Conservation (phyloP, 2,329 filamentous ascomycete species). For the Lasiodiplodia theobromae region DNA sequence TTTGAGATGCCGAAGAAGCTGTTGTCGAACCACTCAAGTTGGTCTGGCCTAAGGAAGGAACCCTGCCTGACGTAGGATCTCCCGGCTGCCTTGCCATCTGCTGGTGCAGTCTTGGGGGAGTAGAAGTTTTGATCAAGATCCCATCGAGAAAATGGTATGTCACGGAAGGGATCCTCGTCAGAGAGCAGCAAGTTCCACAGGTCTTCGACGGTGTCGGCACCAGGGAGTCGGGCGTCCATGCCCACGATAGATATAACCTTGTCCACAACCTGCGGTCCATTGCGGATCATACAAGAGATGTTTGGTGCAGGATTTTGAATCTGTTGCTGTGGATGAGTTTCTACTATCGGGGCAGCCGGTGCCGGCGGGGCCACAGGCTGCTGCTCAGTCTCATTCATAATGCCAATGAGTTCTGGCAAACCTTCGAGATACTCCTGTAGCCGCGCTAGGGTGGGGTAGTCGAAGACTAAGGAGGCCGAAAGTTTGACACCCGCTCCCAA, state of each 20-base stretch:
- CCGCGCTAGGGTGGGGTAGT: not conserved
- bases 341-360: too few species aligned
- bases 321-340: too few species aligned
- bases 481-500: not conserved
- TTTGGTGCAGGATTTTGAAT: too few species aligned
- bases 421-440: not conserved
- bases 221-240: not conserved
- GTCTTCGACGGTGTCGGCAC: not conserved
- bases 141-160: not conserved
- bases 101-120: not conserved
- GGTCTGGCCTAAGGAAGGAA: not conserved
- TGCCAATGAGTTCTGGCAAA: not conserved
- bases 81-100: not conserved
- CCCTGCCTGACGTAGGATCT: not conserved
- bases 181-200: not conserved
- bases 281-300: too few species aligned
- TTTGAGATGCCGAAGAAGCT: constrained; percentile 37
- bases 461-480: not conserved
- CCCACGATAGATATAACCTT: too few species aligned
- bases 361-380: too few species aligned
- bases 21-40: constrained; percentile 42
- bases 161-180: not conserved
- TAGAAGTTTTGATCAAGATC: not conserved
- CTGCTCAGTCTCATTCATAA: too few species aligned
- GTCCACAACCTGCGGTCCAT: too few species aligned